Conservation (phyloP, 1,284 basidiomycete genomes). For the Violaceomyces palustris region DNA sequence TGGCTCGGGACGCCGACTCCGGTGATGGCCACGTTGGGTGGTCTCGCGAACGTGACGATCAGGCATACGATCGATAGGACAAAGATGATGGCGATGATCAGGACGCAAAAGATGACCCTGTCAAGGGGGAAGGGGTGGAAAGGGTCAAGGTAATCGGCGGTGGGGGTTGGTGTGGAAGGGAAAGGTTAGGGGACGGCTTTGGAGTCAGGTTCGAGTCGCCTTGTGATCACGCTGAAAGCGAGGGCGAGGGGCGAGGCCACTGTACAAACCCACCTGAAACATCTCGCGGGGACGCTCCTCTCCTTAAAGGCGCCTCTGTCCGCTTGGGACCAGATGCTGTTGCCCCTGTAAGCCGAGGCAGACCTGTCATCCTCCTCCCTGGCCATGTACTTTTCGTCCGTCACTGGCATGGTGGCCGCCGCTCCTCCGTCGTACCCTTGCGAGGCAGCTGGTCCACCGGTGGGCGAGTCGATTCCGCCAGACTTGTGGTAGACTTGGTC, state of each 20-base stretch:
- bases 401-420: constrained; percentile 8
- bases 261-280: constrained; percentile 10
- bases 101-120: constrained; percentile 38
- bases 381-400: too few relatives aligned
- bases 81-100: constrained; percentile 38
- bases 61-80: constrained; percentile 40
- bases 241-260: not conserved
- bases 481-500: constrained; percentile 1
- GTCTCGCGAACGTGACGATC: constrained; percentile 43
- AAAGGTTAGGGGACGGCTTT: too few relatives aligned
- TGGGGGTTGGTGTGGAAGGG: not conserved
- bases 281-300: constrained; percentile 34
- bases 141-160: not conserved
- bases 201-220: too few relatives aligned
- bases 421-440: constrained; percentile 2
- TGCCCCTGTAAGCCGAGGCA: constrained; percentile 24
- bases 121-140: too few relatives aligned
- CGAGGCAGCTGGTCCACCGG: not conserved
- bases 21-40: constrained; percentile 44
- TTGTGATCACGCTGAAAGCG: not conserved
- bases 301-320: constrained; percentile 38
- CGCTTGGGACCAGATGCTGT: constrained; percentile 44
- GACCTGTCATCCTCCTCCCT: constrained; percentile 11
- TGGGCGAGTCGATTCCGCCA: not conserved
- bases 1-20: constrained; percentile 17